Evolutionary conservation across 768 basidiomycete species (phyloP).

Genomic region (Royoungia palumana): DNA sequence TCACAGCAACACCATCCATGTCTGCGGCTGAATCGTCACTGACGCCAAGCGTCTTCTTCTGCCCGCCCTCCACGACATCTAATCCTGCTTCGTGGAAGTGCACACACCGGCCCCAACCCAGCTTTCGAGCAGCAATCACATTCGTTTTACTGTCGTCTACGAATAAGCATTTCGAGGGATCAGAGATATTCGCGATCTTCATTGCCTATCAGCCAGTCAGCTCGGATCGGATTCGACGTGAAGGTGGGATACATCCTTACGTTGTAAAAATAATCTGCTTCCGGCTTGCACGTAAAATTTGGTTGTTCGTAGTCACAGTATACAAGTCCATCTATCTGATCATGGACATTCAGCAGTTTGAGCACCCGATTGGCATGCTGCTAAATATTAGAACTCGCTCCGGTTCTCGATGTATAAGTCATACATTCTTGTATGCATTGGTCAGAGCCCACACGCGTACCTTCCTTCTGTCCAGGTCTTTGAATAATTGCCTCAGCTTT

Average conservation of each 20-base stretch:
- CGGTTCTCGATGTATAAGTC: constrained; percentile 17
- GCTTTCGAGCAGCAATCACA: constrained; percentile 57
- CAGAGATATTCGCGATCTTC: constrained; percentile 52
- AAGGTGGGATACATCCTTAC: constrained; percentile 33
- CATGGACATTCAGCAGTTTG: constrained; percentile 64
- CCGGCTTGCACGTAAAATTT: constrained; percentile 79
- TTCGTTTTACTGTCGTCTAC: constrained; percentile 75
- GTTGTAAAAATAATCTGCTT: constrained; percentile 63
- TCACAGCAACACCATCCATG: constrained; percentile 47
- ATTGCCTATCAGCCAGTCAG: constrained; percentile 50
- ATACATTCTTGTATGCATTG: constrained; percentile 75
- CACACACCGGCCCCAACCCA: constrained; percentile 72
- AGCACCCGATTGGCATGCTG: constrained; percentile 84
- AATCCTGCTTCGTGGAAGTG: constrained; percentile 74
- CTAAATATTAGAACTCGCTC: constrained; percentile 3
- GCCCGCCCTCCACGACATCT: constrained; percentile 62
- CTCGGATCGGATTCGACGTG: background rate
- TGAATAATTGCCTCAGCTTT: constrained; percentile 57
- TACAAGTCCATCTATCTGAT: constrained; percentile 70
- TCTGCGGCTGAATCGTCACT: constrained; percentile 34
- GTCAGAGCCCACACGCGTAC: constrained; percentile 83
- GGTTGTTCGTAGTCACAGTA: constrained; percentile 72
- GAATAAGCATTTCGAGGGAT: constrained; percentile 73
- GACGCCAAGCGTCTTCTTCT: constrained; percentile 42
- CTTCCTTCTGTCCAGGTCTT: constrained; percentile 77